Evolutionary conservation across 805 yeast genomes (phyloP).

Genomic region (Lachancea nothofagi): DNA sequence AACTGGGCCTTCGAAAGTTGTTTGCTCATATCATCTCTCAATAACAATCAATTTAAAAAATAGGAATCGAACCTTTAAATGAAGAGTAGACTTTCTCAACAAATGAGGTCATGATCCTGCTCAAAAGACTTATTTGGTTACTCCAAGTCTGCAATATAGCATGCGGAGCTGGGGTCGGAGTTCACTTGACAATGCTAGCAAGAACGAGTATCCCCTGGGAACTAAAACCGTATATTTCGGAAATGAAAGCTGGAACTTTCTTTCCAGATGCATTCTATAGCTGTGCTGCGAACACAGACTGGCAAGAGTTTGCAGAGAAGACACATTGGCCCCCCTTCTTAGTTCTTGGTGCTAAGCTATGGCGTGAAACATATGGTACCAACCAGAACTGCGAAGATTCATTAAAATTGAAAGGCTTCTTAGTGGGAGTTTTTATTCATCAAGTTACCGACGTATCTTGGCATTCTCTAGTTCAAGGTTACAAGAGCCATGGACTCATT

Average conservation of each 20-base stretch:
- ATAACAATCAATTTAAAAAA: too few relatives aligned
- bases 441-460: conserved; percentile 62
- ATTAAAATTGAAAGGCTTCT: conserved; percentile 43
- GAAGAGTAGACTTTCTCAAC: too few relatives aligned
- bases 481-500: conserved; percentile 42
- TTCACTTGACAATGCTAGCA: conserved; percentile 20
- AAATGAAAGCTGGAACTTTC: conserved; percentile 55
- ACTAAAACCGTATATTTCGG: conserved; percentile 27
- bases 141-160: not conserved
- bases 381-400: conserved; percentile 19
- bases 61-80: too few relatives aligned
- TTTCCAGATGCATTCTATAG: conserved; percentile 66
- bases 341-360: conserved; percentile 40
- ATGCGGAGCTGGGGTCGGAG: conserved; percentile 22
- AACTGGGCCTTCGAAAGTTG: not conserved
- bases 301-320: conserved; percentile 44
- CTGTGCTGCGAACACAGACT: conserved; percentile 46
- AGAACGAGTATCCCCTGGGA: conserved; percentile 29
- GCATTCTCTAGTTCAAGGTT: conserved; percentile 51
- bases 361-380: conserved; percentile 31
- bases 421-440: conserved; percentile 55
- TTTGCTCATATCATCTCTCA: too few relatives aligned
- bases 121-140: not conserved
- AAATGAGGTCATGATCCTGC: not conserved
- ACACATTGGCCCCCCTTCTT: conserved; percentile 71